Conservation (phyloP, 805 yeast species). For the Priceomyces haplophilus region DNA sequence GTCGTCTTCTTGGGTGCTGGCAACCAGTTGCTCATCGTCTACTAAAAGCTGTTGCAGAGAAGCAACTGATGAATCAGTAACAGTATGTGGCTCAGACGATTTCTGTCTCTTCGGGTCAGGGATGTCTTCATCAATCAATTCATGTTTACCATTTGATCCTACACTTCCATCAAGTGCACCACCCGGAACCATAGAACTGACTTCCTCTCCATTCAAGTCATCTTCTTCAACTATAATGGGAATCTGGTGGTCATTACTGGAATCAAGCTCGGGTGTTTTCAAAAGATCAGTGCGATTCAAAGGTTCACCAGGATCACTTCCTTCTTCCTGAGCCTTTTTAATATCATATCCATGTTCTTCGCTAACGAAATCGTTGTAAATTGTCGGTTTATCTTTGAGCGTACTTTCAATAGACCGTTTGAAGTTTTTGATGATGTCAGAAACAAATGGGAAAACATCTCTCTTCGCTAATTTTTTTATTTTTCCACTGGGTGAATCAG, state of each 20-base stretch:
- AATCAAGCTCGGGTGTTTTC: neutral
- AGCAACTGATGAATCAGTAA: too few relatives aligned
- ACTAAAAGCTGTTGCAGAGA: too few relatives aligned
- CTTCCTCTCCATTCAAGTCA: too few relatives aligned
- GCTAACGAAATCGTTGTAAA: constrained; percentile 26
- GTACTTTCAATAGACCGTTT: constrained; percentile 30
- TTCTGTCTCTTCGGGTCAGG: neutral
- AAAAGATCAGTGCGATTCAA: neutral
- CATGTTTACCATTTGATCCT: neutral
- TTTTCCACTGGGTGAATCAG: constrained; percentile 31
- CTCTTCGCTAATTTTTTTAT: constrained; percentile 38
- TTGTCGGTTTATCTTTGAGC: constrained; percentile 28
- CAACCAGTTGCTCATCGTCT: too few relatives aligned
- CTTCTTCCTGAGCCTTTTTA: neutral
- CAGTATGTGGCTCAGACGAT: too few relatives aligned
- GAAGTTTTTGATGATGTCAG: constrained; percentile 29
- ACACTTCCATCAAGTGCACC: too few relatives aligned
- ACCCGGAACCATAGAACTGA: too few relatives aligned
- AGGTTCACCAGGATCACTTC: neutral
- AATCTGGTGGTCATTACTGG: too few relatives aligned
- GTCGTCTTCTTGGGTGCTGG: too few relatives aligned
- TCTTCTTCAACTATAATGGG: too few relatives aligned
- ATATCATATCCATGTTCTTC: neutral
- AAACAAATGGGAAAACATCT: constrained; percentile 40
- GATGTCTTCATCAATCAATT: neutral